These are phyloP conservation scores for Rasamsonia emersonii DNA, from an alignment of 2,329 filamentous ascomycete genomes.

Conservation along the genomic window DNA sequence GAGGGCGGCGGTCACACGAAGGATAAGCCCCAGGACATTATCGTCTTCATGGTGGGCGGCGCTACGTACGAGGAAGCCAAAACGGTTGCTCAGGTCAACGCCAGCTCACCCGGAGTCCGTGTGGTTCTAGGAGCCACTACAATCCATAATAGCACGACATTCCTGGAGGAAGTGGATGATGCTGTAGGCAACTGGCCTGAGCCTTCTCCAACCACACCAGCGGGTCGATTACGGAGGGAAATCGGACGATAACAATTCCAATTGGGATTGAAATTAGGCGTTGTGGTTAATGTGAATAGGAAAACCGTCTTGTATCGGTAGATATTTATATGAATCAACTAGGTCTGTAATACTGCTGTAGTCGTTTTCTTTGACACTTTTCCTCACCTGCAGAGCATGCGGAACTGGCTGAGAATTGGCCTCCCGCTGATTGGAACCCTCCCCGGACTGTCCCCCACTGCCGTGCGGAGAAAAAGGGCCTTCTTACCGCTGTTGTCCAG, in stretches of 20 bases:
- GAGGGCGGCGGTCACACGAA: conserved; percentile 78
- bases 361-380: no score
- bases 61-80: conserved; percentile 96
- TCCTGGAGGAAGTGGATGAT: conserved; percentile 86
- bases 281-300: background rate
- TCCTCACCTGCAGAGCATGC: no score
- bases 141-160: conserved; percentile 79
- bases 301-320: background rate
- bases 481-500: no score
- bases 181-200: conserved; percentile 82
- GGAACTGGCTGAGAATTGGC: no score
- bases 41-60: conserved; percentile 90
- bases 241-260: conserved; percentile 42
- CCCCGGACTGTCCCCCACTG: no score
- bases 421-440: no score
- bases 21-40: conserved; percentile 93
- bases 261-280: background rate
- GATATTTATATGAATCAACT: background rate
- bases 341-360: no score
- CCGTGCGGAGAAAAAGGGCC: no score
- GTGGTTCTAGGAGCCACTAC: conserved; percentile 83
- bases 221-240: conserved; percentile 54
- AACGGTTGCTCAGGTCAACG: conserved; percentile 90
- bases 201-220: conserved; percentile 49
- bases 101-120: conserved; percentile 75